phyloP scores from a whole-genome alignment of 345 rosid genomes.

The Mercurialis annua region DNA sequence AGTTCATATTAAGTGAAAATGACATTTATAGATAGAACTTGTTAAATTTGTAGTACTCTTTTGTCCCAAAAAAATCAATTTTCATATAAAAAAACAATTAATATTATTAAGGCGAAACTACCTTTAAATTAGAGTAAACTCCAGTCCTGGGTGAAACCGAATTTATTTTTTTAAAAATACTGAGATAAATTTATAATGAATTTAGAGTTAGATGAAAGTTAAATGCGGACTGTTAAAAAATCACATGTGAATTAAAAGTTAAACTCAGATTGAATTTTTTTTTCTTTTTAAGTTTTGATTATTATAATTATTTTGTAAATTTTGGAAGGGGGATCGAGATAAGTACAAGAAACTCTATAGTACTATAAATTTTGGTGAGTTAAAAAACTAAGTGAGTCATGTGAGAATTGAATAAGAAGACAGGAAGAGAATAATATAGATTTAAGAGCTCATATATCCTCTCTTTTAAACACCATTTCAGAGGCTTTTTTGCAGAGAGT shows the following conservation, averaged over 20 bases:
- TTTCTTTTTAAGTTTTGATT: too few relatives aligned
- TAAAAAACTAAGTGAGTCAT: constrained; percentile 38
- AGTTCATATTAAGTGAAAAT: not conserved
- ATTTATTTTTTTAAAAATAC: too few relatives aligned
- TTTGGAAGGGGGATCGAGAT: constrained; percentile 32
- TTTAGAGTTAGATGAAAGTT: too few relatives aligned
- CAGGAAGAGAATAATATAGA: constrained; percentile 34
- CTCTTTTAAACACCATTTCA: constrained; percentile 21
- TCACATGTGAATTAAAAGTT: too few relatives aligned
- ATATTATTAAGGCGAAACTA: too few relatives aligned
- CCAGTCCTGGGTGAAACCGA: too few relatives aligned
- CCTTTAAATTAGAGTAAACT: too few relatives aligned
- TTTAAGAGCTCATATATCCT: constrained; percentile 33
- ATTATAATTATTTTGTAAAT: too few relatives aligned
- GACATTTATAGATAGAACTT: not conserved
- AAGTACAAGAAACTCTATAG: constrained; percentile 23
- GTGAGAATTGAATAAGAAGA: constrained; percentile 38
- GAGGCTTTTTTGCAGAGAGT: constrained; percentile 21
- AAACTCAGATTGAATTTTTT: too few relatives aligned
- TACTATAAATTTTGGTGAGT: constrained; percentile 23
- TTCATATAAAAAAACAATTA: not conserved
- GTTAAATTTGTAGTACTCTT: not conserved
- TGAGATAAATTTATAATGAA: too few relatives aligned
- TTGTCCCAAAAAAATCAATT: not conserved
- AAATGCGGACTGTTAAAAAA: too few relatives aligned